These are phyloP conservation scores for Podospora fimiseda DNA, from an alignment of 495 filamentous ascomycete species.

Conservation along the genomic window DNA sequence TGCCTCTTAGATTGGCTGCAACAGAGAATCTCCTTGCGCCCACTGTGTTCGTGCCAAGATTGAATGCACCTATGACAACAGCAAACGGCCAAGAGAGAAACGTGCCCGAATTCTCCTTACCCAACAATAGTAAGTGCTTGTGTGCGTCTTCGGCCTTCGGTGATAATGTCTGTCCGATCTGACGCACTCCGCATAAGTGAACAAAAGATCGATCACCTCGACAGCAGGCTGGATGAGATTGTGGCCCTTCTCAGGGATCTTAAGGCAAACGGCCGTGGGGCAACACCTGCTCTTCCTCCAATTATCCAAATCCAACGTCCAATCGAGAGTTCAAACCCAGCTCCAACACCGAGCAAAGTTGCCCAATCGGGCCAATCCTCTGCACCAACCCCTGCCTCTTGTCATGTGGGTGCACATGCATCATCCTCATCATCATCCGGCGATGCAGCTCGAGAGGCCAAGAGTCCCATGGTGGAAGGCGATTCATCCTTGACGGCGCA, in stretches of 20 bases:
- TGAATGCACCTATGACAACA: slow-evolving; percentile 13
- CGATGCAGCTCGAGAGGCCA: not conserved
- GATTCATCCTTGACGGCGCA: slow-evolving; percentile 54
- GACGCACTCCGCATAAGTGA: slow-evolving; percentile 38
- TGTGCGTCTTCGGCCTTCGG: slow-evolving; percentile 22
- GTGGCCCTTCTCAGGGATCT: slow-evolving; percentile 39
- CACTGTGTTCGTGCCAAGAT: slow-evolving; percentile 21
- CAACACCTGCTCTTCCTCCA: not conserved
- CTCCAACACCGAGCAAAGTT: not conserved
- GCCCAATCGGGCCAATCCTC: too few species aligned
- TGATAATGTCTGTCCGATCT: slow-evolving; percentile 30
- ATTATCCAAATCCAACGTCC: not conserved
- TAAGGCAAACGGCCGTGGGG: slow-evolving; percentile 9
- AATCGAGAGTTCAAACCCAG: too few species aligned
- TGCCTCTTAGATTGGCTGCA: slow-evolving; percentile 59
- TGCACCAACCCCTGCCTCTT: not conserved
- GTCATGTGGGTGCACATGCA: too few species aligned
- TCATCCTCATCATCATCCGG: too few species aligned
- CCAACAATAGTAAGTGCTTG: slow-evolving; percentile 16
- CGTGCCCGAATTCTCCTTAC: slow-evolving; percentile 17
- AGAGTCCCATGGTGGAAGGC: slow-evolving; percentile 44
- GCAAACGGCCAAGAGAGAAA: slow-evolving; percentile 11
- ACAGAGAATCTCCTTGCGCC: slow-evolving; percentile 17
- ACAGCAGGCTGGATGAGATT: slow-evolving; percentile 54
- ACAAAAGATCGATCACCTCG: slow-evolving; percentile 59